Evolutionary conservation across 768 basidiomycete genomes (phyloP), one percentile per base, ranked within the genome.

Genomic region (Xerocomus spinulosus): DNA sequence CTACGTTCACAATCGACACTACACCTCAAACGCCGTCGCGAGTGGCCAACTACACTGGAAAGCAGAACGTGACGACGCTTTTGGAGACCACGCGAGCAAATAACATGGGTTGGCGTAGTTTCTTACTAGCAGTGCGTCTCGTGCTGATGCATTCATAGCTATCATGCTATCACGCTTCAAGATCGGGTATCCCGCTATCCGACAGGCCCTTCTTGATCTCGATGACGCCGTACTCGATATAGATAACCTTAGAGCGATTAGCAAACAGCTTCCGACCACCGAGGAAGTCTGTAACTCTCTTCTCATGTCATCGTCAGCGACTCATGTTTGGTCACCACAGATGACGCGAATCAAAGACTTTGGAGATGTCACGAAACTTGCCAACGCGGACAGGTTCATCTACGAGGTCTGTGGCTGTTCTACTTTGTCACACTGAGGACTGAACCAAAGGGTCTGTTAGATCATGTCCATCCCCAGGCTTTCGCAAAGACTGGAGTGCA

Each of bases 161-260:
- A 93, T 95, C 54, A 89, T 95, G 85, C 71, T 97, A 2, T 80
- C 83, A 2, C 73, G 82, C 12, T 81, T 94, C 49, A 86, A 85
- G 64, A 63, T 86, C 43, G 70, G 74, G 4, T 76, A 81, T 32
- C 62, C 77, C 3, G 78, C 80, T 12, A 87, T 96, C 54, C 74
- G 81, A n/a, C 74, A 70, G 36, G 85, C 90, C 0, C 63, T 95
- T 4, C 63, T 94, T 17, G 77, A 80, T 33, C 52, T 94, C 5
- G 82, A 92, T 52, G 91, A 93, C 54, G 60, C 72, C 3, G 74
- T 64, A 36, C 67, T 94, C 5, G 75, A 81, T 0, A 66, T 83
- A n/a, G 92, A 95, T 54, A 77, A 87, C 56, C 70, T 97, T 14
- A 85, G 77, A 59, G 78, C 81, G 0, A 80, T 95, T 55, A 77